Base-by-base conservation (phyloP, 2,329 filamentous ascomycete genomes). In the Neonectria neomacrospora region DNA sequence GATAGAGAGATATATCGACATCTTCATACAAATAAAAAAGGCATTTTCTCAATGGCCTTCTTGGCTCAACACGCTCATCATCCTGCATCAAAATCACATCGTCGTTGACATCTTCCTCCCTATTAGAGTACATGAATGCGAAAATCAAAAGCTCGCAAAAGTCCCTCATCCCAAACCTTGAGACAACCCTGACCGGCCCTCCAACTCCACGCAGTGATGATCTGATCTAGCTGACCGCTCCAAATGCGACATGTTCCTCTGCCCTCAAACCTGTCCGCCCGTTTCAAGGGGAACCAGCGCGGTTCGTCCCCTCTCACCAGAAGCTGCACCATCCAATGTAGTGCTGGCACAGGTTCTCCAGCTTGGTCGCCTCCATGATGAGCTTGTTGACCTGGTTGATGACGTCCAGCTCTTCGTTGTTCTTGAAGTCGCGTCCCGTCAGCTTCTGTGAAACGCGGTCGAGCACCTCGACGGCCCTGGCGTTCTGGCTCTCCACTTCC, bases 291-390 rank as follows among this genome's bases (percentile, higher is more conserved):
- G 26, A 23, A n/a, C 7, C 42, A 7, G 18, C 18, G 9, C 20
- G 5, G 5, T 41, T 28, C 12, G 9, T n/a, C 51, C 37, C 22
- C 30, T 30, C 61, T 76, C 80, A 98, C 95, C 95, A 98, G 85
- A 97, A 98, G 80, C 93, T 96, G 81, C 95, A 98, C 95, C 95
- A 98, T 67, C 96, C 96, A 73, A 98, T 97, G 78, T 97, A 99
- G 82, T 98, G 96, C 83, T 98, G 96, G 77, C 96, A 99, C 65
- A 99, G 83, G 78, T 98, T 98, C 85, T 98, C 96, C 72, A 98
- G 84, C 75, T 96, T 97, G 7, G 96, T 99, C 22, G 96, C 96
- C 82, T 99, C 95, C 65, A 91, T 90, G 72, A 99, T 91, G 73
- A 99, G 82, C 78, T 96, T 95, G 79, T 97, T 95, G 5, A 99